Conservation (phyloP, 2,329 filamentous ascomycete genomes). For the Phaeosphaeria sp. region DNA sequence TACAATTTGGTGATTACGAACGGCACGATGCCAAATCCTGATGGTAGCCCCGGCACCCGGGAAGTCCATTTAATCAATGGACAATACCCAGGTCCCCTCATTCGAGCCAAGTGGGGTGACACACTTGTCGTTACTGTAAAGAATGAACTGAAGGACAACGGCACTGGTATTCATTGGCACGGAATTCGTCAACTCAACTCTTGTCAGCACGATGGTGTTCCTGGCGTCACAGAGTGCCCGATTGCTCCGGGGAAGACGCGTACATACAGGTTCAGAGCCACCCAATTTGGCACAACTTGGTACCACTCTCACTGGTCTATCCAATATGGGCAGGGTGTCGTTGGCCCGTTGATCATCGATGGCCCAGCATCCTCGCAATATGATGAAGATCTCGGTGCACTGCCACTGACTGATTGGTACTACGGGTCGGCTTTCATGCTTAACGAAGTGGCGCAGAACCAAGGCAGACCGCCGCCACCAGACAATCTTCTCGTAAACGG, state of each 20-base stretch:
- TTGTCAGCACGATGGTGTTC: slow-evolving; percentile 63
- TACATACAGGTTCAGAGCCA: slow-evolving; percentile 65
- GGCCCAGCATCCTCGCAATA: slow-evolving; percentile 53
- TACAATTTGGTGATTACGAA: slow-evolving; percentile 53
- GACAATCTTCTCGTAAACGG: slow-evolving; percentile 62
- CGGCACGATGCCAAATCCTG: slow-evolving; percentile 46
- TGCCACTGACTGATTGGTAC: slow-evolving; percentile 71
- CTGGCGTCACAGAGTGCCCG: slow-evolving; percentile 65
- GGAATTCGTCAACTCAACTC: slow-evolving; percentile 50
- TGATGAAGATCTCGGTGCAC: slow-evolving; percentile 66
- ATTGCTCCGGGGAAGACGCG: slow-evolving; percentile 64
- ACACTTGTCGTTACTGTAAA: slow-evolving; percentile 50
- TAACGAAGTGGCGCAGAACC: slow-evolving; percentile 39
- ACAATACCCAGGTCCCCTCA: slow-evolving; percentile 67
- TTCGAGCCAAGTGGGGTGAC: slow-evolving; percentile 48
- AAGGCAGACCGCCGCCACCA: slow-evolving; percentile 41
- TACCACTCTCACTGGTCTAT: slow-evolving; percentile 53
- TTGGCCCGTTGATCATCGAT: slow-evolving; percentile 50
- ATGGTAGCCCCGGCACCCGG: slow-evolving; percentile 44
- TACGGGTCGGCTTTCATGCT: slow-evolving; percentile 45
- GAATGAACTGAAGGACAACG: slow-evolving; percentile 51
- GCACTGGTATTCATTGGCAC: slow-evolving; percentile 61
- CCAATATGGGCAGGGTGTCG: slow-evolving; percentile 53
- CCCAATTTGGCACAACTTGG: slow-evolving; percentile 55
- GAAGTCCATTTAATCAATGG: slow-evolving; percentile 55